phyloP scores from a whole-genome alignment of 768 basidiomycete genomes.

The Tricholoma hemisulphureum region DNA sequence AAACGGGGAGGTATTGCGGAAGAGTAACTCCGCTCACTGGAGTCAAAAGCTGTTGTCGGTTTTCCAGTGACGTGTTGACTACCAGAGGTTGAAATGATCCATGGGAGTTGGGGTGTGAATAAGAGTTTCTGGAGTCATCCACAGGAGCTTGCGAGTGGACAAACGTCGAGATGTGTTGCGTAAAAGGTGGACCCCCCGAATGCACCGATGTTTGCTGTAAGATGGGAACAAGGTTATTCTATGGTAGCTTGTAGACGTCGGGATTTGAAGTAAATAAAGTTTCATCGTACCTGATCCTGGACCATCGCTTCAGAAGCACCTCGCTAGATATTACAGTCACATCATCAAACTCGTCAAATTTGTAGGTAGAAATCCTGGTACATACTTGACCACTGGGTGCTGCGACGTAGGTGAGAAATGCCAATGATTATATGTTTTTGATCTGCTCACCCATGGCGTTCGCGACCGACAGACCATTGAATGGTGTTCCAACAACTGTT shows the following conservation, averaged over 20 bases:
- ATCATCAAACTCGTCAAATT: background rate
- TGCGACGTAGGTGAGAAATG: background rate
- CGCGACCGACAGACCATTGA: background rate
- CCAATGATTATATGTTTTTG: background rate
- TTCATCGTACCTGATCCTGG: background rate
- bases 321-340: background rate
- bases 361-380: background rate
- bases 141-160: background rate
- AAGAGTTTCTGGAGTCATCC: background rate
- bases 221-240: background rate
- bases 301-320: background rate
- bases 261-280: background rate
- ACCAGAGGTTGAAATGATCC: background rate
- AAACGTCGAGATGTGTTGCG: background rate
- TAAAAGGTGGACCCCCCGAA: background rate
- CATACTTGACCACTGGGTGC: background rate
- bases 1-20: background rate
- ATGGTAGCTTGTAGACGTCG: background rate
- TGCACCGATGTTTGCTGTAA: background rate
- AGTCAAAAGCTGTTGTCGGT: background rate
- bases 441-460: background rate
- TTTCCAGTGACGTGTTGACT: background rate
- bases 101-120: background rate
- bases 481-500: background rate
- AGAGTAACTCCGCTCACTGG: background rate